Percentiles rank a stretch among this genome's conserved stretches.
These are phyloP conservation scores for Penicillium fimorum DNA, from an alignment of 495 filamentous ascomycete species.

Conservation along the genomic window DNA sequence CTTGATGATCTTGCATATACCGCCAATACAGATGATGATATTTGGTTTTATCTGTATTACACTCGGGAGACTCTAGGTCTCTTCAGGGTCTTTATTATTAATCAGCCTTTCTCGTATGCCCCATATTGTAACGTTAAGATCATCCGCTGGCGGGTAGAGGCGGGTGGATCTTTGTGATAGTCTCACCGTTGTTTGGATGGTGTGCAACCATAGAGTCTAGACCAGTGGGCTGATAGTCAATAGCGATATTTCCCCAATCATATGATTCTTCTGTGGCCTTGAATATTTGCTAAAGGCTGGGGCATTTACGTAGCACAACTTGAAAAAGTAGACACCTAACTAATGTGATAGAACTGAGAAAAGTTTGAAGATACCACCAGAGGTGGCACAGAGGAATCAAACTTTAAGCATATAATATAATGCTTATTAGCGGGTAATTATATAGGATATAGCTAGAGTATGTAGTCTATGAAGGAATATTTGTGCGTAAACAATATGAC, in stretches of 20 bases:
- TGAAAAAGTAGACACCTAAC: background rate
- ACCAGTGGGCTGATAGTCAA: background rate
- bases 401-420: background rate
- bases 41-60: background rate
- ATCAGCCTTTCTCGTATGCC: background rate
- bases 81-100: background rate
- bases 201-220: no score
- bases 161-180: background rate
- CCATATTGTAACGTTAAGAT: background rate
- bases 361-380: background rate
- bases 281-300: background rate
- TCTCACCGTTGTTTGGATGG: background rate
- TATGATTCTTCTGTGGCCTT: background rate
- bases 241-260: background rate
- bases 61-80: background rate
- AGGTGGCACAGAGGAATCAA: background rate
- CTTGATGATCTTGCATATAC: conserved; percentile 35
- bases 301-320: background rate
- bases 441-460: no score
- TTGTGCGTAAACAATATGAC: background rate
- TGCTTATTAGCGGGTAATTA: background rate
- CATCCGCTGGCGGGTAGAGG: background rate
- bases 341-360: background rate
- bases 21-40: conserved; percentile 24
- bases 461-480: no score